Base-by-base conservation (phyloP, 1,139 yeast genomes). In the Nadsonia commutata region DNA sequence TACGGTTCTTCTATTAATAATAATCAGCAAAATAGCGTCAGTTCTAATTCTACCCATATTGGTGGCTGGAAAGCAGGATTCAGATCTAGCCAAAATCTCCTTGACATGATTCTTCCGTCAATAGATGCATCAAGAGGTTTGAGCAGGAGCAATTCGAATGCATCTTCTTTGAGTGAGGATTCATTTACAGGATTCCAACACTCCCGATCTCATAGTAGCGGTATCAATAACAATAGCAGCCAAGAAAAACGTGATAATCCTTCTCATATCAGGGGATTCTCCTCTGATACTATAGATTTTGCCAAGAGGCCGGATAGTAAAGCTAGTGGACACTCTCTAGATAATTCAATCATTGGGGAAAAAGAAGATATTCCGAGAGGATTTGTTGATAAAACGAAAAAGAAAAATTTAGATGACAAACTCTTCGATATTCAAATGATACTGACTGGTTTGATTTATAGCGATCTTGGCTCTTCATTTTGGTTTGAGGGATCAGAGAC, bases 401-500 rank as follows among this genome's bases (percentile, higher is more conserved):
- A 42, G 27, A 19, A 33, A 31, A 31, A 33, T 3, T 20, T 22
- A 11, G 36, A 42, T 20, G 5, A 20, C 21, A 22, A 36, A 9
- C 33, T 27, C 18, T 38, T 55, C 13, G 56, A 52, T 18, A 39
- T 57, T 38, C 61, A 56, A 43, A 58, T 56, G 59, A 47, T 50
- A 19, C 45, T 58, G 22, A 54, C 53, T 1, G 56, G 60, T 36
- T 46, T 58, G 41, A 51, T 58, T 20, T 56, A 52, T 41, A 52
- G 59, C 1, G 62, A 58, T 44, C 45, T 58, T 43, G 61, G 61
- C 4, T 39, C 48, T 23, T 49, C 52, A 18, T 53, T 56, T 9
- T 58, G 59, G 57, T 49, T 40, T 19, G 51, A 55, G 18, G 61
- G 57, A 2, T 55, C 59, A n/a, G 62, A 58, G 40, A 57, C 62